Evolutionary conservation across 1,284 basidiomycete species (phyloP).

Genomic region (Mycena sp.): DNA sequence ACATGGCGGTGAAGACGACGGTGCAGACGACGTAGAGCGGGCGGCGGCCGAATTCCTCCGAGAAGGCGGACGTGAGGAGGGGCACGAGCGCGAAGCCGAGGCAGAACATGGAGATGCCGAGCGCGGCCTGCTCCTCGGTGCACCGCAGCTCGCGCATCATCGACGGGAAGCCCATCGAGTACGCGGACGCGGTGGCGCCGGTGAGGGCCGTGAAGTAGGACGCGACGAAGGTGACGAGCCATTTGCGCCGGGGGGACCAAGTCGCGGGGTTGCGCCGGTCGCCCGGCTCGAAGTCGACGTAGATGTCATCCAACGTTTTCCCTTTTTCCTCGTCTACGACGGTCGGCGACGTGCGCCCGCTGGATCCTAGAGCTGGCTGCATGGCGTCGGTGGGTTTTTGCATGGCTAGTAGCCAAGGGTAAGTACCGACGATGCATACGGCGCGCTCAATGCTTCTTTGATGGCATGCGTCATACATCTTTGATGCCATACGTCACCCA

Average conservation of each 20-base stretch:
- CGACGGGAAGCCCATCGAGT: slow-evolving; percentile 15
- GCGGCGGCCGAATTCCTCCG: slow-evolving; percentile 80
- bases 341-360: slow-evolving; percentile 16
- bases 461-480: too few species aligned
- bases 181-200: slow-evolving; percentile 42
- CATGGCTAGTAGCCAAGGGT: background rate
- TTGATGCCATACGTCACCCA: too few species aligned
- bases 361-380: background rate
- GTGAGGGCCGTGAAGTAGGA: slow-evolving; percentile 65
- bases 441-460: too few species aligned
- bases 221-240: slow-evolving; percentile 66
- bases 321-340: slow-evolving; percentile 1
- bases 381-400: background rate
- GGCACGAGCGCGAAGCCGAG: slow-evolving; percentile 79
- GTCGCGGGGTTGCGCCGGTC: slow-evolving; percentile 66
- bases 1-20: slow-evolving; percentile 67
- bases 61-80: slow-evolving; percentile 75
- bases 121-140: slow-evolving; percentile 64
- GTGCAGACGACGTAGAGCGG: slow-evolving; percentile 73
- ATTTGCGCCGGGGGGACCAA: slow-evolving; percentile 60
- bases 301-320: slow-evolving; percentile 8
- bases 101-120: slow-evolving; percentile 68
- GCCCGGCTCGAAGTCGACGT: slow-evolving; percentile 62
- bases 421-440: too few species aligned
- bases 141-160: slow-evolving; percentile 20